These are phyloP conservation scores for Cyamopsis tetragonoloba DNA, from an alignment of 306 rosid species.

Conservation along the genomic window DNA sequence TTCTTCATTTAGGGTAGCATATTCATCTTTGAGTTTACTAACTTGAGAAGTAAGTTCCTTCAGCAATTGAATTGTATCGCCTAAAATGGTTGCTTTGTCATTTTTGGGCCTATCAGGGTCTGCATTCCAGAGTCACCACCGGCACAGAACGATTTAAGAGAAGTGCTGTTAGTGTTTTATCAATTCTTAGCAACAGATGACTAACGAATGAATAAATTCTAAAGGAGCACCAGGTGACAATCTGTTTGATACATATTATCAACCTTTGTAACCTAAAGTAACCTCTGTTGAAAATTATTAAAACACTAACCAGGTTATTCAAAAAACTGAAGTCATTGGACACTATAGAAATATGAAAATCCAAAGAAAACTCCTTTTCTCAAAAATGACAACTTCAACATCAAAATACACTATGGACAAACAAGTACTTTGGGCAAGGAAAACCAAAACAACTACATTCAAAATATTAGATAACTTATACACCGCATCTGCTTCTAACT, in stretches of 20 bases:
- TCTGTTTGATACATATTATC: neutral
- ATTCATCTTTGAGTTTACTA: slow-evolving; percentile 63
- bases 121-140: slow-evolving; percentile 41
- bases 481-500: neutral
- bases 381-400: neutral
- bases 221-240: neutral
- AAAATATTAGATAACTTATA: neutral
- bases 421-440: neutral
- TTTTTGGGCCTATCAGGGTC: slow-evolving; percentile 92
- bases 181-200: slow-evolving; percentile 18
- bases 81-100: slow-evolving; percentile 80
- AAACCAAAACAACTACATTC: neutral
- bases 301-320: neutral
- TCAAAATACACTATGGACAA: neutral
- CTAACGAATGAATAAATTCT: neutral
- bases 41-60: slow-evolving; percentile 85
- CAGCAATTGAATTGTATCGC: slow-evolving; percentile 77
- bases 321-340: neutral
- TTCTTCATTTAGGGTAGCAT: slow-evolving; percentile 62
- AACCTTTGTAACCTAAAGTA: neutral
- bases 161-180: slow-evolving; percentile 1
- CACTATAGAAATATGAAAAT: neutral
- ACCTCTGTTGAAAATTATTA: slow-evolving; percentile 16
- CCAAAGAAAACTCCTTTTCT: neutral
- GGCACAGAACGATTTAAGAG: slow-evolving; percentile 9